Percentiles rank a stretch among this genome's conserved stretches.
Evolutionary conservation across 2,329 filamentous ascomycete genomes (phyloP).

Genomic region (Pseudocercospora fuligena): DNA sequence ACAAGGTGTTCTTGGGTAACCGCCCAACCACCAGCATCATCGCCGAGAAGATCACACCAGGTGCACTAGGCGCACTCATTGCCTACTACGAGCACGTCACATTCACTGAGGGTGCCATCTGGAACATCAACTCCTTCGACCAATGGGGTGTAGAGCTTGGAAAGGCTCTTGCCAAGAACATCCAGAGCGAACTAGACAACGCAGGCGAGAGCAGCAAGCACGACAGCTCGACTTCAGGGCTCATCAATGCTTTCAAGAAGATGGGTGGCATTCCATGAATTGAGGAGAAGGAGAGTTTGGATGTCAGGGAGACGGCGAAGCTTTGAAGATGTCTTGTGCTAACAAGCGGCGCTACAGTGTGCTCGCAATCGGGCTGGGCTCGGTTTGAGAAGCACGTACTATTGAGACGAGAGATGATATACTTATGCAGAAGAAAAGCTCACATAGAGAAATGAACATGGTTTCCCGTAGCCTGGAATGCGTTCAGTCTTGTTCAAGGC

Average conservation of each 20-base stretch:
- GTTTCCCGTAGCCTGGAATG: slow-evolving; percentile 9
- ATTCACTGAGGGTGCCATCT: slow-evolving; percentile 95
- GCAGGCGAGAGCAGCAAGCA: slow-evolving; percentile 73
- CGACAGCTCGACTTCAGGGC: slow-evolving; percentile 83
- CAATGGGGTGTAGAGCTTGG: slow-evolving; percentile 99
- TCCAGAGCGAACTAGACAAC: slow-evolving; percentile 75
- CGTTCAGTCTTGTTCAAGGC: not conserved
- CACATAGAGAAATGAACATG: slow-evolving; percentile 15
- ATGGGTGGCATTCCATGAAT: slow-evolving; percentile 49
- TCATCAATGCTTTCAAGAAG: slow-evolving; percentile 93
- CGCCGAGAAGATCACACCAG: slow-evolving; percentile 90
- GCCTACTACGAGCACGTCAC: slow-evolving; percentile 99
- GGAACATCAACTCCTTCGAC: slow-evolving; percentile 99
- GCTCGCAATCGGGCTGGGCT: slow-evolving; percentile 10
- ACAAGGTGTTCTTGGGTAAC: slow-evolving; percentile 99
- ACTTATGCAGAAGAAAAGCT: slow-evolving; percentile 12
- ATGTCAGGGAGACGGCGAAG: slow-evolving; percentile 12
- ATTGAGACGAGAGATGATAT: slow-evolving; percentile 16
- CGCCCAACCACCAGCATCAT: slow-evolving; percentile 94
- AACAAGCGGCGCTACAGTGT: not conserved
- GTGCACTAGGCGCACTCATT: slow-evolving; percentile 90
- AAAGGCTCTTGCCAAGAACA: slow-evolving; percentile 84
- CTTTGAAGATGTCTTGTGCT: slow-evolving; percentile 15
- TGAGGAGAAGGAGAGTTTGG: not conserved
- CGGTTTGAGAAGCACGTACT: slow-evolving; percentile 9